Conservation (phyloP, 2,329 filamentous ascomycete species). For the Trichoderma sp. region DNA sequence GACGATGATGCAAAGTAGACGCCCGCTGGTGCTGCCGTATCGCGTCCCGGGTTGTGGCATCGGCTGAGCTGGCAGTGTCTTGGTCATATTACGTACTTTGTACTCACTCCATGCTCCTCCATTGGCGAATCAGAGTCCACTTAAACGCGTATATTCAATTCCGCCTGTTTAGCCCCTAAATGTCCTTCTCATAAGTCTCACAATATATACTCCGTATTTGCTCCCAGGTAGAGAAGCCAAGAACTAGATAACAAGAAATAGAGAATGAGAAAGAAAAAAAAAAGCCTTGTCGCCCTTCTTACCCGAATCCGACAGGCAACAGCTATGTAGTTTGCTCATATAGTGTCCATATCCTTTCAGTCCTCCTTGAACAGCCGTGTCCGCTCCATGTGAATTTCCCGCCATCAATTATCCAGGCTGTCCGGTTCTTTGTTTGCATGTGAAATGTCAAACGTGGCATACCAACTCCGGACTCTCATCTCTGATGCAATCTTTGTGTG, state of each 20-base stretch:
- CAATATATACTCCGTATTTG: neutral
- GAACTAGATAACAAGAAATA: neutral
- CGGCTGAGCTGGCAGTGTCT: neutral
- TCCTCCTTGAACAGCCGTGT: neutral
- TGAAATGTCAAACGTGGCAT: neutral
- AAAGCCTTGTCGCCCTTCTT: neutral
- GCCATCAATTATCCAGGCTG: neutral
- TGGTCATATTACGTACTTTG: neutral
- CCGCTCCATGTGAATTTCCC: neutral
- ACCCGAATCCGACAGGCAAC: neutral
- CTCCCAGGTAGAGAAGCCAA: neutral
- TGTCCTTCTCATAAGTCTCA: neutral
- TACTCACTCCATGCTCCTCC: neutral
- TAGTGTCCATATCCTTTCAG: neutral
- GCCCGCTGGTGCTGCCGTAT: neutral
- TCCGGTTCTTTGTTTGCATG: neutral
- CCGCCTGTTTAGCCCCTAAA: neutral
- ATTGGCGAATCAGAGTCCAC: neutral
- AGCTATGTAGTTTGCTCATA: neutral
- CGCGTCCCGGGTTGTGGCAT: neutral
- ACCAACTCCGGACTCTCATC: constrained; percentile 7
- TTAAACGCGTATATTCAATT: neutral
- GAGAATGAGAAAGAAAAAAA: neutral
- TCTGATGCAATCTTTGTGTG: constrained; percentile 16
- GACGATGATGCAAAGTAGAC: neutral